Evolutionary conservation across 441 rosid genomes (phyloP).

Genomic region (Jatropha multifida): DNA sequence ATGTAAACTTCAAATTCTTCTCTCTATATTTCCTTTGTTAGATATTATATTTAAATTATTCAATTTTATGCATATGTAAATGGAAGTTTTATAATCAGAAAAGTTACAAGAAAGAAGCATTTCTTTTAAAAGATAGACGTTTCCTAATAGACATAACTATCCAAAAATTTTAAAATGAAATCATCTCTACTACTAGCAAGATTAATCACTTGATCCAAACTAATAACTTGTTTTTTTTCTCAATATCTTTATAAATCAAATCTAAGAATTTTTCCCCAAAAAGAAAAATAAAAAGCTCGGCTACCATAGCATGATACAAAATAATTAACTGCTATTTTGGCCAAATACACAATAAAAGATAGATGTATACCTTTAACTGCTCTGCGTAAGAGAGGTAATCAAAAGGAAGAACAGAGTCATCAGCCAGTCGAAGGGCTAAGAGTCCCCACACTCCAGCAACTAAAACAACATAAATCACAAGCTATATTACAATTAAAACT

Average conservation of each 20-base stretch:
- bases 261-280: neutral
- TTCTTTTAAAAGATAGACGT: neutral
- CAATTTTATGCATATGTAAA: neutral
- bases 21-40: neutral
- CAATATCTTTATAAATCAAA: neutral
- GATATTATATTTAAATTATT: neutral
- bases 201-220: neutral
- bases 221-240: neutral
- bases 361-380: conserved; percentile 52
- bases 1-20: neutral
- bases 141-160: neutral
- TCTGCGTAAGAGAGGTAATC: conserved; percentile 62
- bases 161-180: neutral
- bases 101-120: neutral
- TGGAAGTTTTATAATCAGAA: neutral
- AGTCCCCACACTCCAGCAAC: conserved; percentile 91
- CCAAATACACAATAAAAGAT: neutral
- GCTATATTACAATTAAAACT: neutral
- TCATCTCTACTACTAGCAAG: neutral
- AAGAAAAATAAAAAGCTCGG: neutral
- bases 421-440: conserved; percentile 67
- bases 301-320: neutral
- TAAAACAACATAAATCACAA: conserved; percentile 27
- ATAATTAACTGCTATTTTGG: too few species aligned
- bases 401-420: conserved; percentile 75